Percentiles rank a stretch among this genome's conserved stretches.
Conservation (phyloP, 768 basidiomycete species). For the Naganishia vaughanmartiniae region DNA sequence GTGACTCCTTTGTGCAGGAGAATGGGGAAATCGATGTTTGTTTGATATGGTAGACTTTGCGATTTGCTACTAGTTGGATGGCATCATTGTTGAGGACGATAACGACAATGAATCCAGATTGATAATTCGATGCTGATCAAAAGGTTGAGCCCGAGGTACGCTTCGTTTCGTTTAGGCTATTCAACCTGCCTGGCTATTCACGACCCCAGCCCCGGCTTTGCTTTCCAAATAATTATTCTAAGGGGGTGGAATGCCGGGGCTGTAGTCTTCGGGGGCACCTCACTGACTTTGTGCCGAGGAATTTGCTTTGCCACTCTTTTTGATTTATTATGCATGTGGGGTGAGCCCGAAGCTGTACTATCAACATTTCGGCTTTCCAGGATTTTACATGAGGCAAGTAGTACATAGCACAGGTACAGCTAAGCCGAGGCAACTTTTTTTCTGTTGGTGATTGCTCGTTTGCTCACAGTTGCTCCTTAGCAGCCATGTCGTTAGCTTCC, state of each 20-base stretch:
- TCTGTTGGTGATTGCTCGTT: too few relatives aligned
- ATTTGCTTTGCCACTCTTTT: background rate
- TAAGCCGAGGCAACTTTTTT: too few relatives aligned
- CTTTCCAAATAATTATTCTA: background rate
- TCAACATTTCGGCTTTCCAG: background rate
- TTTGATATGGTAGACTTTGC: background rate
- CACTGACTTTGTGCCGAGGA: too few relatives aligned
- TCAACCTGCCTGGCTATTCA: background rate
- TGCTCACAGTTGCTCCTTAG: too few relatives aligned
- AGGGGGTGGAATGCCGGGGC: background rate
- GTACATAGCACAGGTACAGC: too few relatives aligned
- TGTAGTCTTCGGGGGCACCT: background rate
- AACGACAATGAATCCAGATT: conserved; percentile 7
- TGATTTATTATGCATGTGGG: background rate
- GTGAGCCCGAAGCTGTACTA: conserved; percentile 4
- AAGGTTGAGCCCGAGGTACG: conserved; percentile 5
- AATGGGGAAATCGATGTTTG: conserved; percentile 7
- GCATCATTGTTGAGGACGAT: conserved; percentile 2
- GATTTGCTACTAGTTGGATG: background rate
- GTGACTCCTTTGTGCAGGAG: conserved; percentile 16
- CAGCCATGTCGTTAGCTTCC: too few relatives aligned
- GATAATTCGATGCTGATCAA: background rate
- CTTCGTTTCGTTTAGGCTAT: conserved; percentile 8
- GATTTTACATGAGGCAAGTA: background rate
- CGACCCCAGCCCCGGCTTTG: background rate